Conservation (phyloP, 176 grass and related monocot species). For the Pontederia crassipes region DNA sequence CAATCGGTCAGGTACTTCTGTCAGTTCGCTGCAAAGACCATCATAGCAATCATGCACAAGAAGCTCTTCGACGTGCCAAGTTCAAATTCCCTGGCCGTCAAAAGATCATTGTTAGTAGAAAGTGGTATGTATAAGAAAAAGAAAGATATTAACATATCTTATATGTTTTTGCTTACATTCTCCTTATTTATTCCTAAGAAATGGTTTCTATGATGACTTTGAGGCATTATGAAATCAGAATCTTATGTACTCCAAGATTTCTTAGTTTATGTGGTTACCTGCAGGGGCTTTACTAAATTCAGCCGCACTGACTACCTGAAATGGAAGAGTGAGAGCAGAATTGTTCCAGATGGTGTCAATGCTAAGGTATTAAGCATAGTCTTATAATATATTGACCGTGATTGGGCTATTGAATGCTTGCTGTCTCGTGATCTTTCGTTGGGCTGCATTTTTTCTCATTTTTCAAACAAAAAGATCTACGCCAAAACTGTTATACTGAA, state of each 20-base stretch:
- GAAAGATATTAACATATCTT: no score
- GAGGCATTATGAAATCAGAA: not conserved
- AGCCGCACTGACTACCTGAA: slow-evolving; percentile 18
- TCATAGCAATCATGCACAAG: slow-evolving; percentile 13
- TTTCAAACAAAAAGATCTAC: no score
- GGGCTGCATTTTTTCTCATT: no score
- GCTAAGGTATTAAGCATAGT: slow-evolving; percentile 7
- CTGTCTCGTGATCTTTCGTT: no score
- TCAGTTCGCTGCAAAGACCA: slow-evolving; percentile 37
- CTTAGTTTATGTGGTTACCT: not conserved
- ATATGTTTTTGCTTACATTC: not conserved
- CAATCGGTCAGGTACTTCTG: slow-evolving; percentile 40
- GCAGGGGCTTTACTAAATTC: slow-evolving; percentile 22
- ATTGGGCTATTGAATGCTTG: no score
- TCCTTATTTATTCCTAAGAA: not conserved
- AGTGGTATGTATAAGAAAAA: slow-evolving; percentile 21
- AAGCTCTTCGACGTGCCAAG: slow-evolving; percentile 40
- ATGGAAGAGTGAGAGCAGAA: slow-evolving; percentile 17
- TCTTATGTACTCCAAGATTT: no score
- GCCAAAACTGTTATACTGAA: no score
- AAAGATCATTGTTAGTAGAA: slow-evolving; percentile 30
- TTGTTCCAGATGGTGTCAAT: slow-evolving; percentile 19
- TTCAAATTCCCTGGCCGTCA: slow-evolving; percentile 36
- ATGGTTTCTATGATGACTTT: not conserved
- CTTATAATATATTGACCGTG: no score